Conservation (phyloP, 345 rosid genomes). For the Brassica nigra region DNA sequence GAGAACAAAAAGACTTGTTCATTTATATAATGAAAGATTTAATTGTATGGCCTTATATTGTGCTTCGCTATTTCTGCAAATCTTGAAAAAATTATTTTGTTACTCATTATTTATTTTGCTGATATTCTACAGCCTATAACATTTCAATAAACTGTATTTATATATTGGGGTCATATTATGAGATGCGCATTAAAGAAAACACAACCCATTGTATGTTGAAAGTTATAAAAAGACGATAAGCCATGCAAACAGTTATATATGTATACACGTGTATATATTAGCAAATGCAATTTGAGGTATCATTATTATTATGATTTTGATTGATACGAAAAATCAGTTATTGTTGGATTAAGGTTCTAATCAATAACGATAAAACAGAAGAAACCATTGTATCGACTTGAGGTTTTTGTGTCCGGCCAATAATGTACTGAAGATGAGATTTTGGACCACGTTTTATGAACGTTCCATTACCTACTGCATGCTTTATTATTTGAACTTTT, state of each 20-base stretch:
- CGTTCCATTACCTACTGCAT: conserved; percentile 39
- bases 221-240: neutral
- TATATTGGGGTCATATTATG: neutral
- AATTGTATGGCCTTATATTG: conserved; percentile 15
- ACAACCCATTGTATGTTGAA: neutral
- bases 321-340: neutral
- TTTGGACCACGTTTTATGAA: conserved; percentile 42
- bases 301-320: neutral
- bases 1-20: conserved; percentile 17
- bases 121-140: neutral
- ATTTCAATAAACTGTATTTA: neutral
- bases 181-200: neutral
- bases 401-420: conserved; percentile 38
- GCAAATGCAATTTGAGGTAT: neutral
- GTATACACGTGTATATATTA: neutral
- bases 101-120: neutral
- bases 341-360: conserved; percentile 25
- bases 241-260: conserved; percentile 13
- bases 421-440: conserved; percentile 34
- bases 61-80: conserved; percentile 27
- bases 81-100: neutral
- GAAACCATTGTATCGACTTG: conserved; percentile 30
- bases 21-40: conserved; percentile 5
- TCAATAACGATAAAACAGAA: conserved; percentile 32
- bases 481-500: neutral